Conservation (phyloP, 2,329 filamentous ascomycete species). For the Phaeoacremonium minimum region DNA sequence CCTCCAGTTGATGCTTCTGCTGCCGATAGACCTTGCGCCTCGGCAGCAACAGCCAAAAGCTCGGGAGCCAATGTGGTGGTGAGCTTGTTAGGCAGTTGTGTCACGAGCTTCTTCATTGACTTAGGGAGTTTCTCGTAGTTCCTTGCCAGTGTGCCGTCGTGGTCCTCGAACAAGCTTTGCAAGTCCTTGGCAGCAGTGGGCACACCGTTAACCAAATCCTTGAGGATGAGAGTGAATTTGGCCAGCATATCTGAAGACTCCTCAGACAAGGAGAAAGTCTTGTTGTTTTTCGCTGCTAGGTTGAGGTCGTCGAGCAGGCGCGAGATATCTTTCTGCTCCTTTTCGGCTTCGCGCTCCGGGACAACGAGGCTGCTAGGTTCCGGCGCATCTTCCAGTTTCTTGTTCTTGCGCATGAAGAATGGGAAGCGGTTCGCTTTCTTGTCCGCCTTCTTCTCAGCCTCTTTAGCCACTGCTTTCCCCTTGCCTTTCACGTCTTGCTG, state of each 20-base stretch:
- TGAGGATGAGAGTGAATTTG: constrained; percentile 85
- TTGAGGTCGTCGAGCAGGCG: constrained; percentile 80
- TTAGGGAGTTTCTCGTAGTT: constrained; percentile 66
- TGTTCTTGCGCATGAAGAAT: constrained; percentile 27
- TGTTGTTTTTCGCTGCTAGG: constrained; percentile 78
- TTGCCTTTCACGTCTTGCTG: constrained; percentile 23
- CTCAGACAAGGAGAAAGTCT: constrained; percentile 76
- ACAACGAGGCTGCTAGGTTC: constrained; percentile 32
- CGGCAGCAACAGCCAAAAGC: constrained; percentile 72
- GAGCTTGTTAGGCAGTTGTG: constrained; percentile 77
- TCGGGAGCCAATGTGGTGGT: constrained; percentile 75
- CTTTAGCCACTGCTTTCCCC: constrained; percentile 20
- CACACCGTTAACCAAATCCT: constrained; percentile 86
- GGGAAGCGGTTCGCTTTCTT: constrained; percentile 29
- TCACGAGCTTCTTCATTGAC: constrained; percentile 82
- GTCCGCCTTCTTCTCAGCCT: constrained; percentile 23
- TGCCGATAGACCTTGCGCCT: constrained; percentile 59
- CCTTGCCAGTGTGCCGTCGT: constrained; percentile 54
- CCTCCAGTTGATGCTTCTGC: constrained; percentile 42
- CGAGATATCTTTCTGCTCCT: constrained; percentile 67
- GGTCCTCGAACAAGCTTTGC: constrained; percentile 55
- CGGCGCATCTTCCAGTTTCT: constrained; percentile 15
- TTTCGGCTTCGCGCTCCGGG: constrained; percentile 33
- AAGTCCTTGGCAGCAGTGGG: constrained; percentile 92
- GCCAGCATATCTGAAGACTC: constrained; percentile 79